Evolutionary conservation across 83 land plant species (phyloP).

Genomic region (Picea abies): DNA sequence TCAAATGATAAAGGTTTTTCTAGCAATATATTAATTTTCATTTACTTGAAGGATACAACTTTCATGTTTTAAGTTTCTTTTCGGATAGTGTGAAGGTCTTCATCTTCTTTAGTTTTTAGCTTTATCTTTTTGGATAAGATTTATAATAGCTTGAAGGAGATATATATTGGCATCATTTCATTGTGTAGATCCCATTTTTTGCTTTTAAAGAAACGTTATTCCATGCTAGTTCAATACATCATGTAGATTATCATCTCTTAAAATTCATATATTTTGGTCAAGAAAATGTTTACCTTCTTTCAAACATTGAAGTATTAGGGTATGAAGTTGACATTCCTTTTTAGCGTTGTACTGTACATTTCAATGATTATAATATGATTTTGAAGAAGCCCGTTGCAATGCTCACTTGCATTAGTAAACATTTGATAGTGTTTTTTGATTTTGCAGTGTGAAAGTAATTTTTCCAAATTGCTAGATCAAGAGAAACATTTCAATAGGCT

Average conservation of each 20-base stretch:
- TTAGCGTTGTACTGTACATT: background rate
- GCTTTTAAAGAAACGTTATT: background rate
- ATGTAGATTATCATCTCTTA: background rate
- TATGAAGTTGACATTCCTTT: background rate
- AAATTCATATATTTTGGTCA: background rate
- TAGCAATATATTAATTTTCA: background rate
- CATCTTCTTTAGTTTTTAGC: background rate
- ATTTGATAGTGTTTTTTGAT: background rate
- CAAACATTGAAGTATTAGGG: background rate
- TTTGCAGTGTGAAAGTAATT: conserved; percentile 10
- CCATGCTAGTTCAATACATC: background rate
- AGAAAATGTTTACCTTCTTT: background rate
- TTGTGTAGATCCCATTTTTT: too few relatives aligned
- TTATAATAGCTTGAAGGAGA: background rate
- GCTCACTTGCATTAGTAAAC: background rate
- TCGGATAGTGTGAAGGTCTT: background rate
- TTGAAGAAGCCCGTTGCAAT: too few relatives aligned
- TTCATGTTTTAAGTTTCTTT: background rate
- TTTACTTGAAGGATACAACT: background rate
- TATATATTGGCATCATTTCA: background rate
- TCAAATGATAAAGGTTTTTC: background rate
- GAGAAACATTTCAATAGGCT: background rate
- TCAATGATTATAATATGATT: background rate
- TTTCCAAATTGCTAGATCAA: background rate
- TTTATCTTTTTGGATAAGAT: background rate